These are phyloP conservation scores for Casaregolazyma lundiana DNA, from an alignment of 1,139 yeast species.

Conservation along the genomic window DNA sequence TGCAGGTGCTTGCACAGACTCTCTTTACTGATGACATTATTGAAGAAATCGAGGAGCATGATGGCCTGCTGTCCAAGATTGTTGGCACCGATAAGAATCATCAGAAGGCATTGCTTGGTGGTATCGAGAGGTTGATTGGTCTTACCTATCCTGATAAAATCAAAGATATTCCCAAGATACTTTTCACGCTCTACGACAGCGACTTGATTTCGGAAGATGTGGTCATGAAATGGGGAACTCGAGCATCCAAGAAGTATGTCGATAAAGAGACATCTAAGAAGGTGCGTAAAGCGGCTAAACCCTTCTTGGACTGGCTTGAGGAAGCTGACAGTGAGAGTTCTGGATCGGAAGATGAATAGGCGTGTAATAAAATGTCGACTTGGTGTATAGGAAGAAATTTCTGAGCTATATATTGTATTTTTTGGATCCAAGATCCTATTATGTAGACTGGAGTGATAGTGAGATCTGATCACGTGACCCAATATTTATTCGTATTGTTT, in stretches of 20 bases:
- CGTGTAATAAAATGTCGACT: not conserved
- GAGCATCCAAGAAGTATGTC: constrained; percentile 88
- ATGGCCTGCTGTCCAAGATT: constrained; percentile 76
- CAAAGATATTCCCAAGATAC: constrained; percentile 70
- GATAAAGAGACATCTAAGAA: constrained; percentile 88
- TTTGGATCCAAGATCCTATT: too few species aligned
- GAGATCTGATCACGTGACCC: not conserved
- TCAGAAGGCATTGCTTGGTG: constrained; percentile 90
- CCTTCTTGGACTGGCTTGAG: constrained; percentile 89
- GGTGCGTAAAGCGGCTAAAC: constrained; percentile 94
- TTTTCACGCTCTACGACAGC: constrained; percentile 73
- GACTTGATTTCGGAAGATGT: constrained; percentile 84
- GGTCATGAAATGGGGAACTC: constrained; percentile 79
- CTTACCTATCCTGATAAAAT: constrained; percentile 73
- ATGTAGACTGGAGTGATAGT: too few species aligned
- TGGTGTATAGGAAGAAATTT: not conserved
- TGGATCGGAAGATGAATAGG: constrained; percentile 36
- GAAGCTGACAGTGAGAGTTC: constrained; percentile 85
- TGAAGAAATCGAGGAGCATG: constrained; percentile 68
- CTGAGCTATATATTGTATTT: too few species aligned
- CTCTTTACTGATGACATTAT: constrained; percentile 77
- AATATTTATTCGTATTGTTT: not conserved
- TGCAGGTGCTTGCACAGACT: constrained; percentile 88
- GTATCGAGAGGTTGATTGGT: constrained; percentile 90
- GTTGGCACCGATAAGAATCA: constrained; percentile 54